Conservation (phyloP, 2,329 filamentous ascomycete genomes). For the Trichoderma sp. region DNA sequence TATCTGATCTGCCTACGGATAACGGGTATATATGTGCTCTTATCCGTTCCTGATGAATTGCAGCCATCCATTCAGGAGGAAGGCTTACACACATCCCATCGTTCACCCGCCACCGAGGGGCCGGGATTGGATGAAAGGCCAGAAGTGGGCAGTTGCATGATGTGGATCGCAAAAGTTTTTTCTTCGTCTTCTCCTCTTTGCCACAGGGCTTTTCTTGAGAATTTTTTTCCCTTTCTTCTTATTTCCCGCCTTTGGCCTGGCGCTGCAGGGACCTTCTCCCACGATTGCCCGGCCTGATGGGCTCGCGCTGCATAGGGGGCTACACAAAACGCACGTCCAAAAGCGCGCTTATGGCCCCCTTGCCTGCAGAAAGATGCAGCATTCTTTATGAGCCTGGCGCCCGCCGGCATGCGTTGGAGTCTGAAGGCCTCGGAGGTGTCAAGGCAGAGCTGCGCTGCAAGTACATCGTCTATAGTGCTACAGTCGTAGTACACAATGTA, state of each 20-base stretch:
- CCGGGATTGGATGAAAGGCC: conserved; percentile 23
- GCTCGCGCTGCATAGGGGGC: conserved; percentile 13
- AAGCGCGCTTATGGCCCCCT: not conserved
- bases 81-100: conserved; percentile 17
- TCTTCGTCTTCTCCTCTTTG: conserved; percentile 5
- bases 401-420: conserved; percentile 1
- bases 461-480: not conserved
- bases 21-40: not conserved
- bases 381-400: conserved; percentile 1
- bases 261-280: conserved; percentile 25
- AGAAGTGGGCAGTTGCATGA: conserved; percentile 28
- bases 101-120: conserved; percentile 29
- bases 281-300: conserved; percentile 15
- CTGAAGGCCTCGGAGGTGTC: conserved; percentile 5
- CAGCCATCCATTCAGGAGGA: conserved; percentile 7
- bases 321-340: not conserved
- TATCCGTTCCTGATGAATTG: not conserved
- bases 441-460: conserved; percentile 3
- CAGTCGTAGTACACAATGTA: not conserved
- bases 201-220: not conserved
- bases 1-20: not conserved
- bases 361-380: not conserved
- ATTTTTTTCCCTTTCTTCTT: not conserved
- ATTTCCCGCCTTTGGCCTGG: not conserved
- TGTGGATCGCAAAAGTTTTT: conserved; percentile 17